These are phyloP conservation scores for Pholiota conissans DNA, from an alignment of 768 basidiomycete genomes.

Conservation along the genomic window DNA sequence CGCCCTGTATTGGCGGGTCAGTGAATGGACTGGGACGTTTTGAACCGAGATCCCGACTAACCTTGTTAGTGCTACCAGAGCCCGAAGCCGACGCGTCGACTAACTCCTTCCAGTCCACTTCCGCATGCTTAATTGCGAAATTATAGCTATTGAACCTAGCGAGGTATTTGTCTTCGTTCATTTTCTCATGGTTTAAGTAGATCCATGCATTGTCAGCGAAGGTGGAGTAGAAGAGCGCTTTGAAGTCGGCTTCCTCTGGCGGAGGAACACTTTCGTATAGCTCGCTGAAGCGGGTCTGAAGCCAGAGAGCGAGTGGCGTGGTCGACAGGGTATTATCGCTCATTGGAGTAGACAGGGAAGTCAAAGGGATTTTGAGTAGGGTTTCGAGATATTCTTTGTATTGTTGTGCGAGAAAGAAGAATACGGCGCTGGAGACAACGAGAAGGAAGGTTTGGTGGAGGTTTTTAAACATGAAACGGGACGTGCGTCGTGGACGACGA, in stretches of 20 bases:
- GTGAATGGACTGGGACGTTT: no score
- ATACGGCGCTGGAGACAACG: no score
- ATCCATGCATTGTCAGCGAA: constrained; percentile 9
- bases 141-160: constrained; percentile 2
- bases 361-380: no score
- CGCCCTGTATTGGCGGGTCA: no score
- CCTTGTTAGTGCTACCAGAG: neutral
- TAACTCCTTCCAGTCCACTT: constrained; percentile 17
- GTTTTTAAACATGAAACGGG: no score
- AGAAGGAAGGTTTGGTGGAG: no score
- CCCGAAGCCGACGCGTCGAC: constrained; percentile 11
- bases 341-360: no score
- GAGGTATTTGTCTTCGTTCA: constrained; percentile 8
- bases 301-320: constrained; percentile 1
- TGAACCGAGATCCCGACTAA: no score
- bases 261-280: constrained; percentile 6
- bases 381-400: no score
- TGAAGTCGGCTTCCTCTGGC: constrained; percentile 7
- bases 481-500: no score
- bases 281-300: constrained; percentile 1
- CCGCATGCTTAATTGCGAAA: neutral
- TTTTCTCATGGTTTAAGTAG: constrained; percentile 11
- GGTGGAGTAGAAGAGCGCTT: neutral
- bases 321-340: neutral
- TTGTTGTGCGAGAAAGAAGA: no score